Base-by-base conservation (phyloP, 192 early-diverging fungal genomes). In the Coemansia umbellata region DNA sequence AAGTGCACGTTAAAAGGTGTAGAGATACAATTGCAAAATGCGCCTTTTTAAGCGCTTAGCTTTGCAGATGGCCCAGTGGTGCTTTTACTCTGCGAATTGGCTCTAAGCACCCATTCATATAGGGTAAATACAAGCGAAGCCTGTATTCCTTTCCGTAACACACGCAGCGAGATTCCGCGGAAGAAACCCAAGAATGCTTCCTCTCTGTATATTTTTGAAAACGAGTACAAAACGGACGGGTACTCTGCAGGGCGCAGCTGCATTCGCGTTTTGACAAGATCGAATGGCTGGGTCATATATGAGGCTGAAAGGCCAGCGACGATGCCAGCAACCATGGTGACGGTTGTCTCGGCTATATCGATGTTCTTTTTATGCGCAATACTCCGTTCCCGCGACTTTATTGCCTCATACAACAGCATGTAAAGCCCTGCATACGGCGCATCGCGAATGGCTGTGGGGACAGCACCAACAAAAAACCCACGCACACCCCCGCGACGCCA, bases 371-470 rank as follows among this genome's bases (percentile, higher is more conserved):
- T 24, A 30, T 69, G 67, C 5, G 76, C 60, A 18, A 53, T 26
- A 0, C 53, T 31, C 11, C 74, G 66, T 57, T 77, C 78, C 54
- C 50, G 61, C 23, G 41, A 50, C 54, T 95, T 94, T 37, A 74
- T 80, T 11, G 85, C 66, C 49, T 97, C 94, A 66, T 94, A 97
- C 56, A 94, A 82, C 7, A 92, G 73, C 18, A 97, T 78, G 58
- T 94, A 95, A 8, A 93, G 80, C 19, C 94, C 94, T 7, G 94
- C 91, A 66, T 87, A 83, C 35, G 94, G 94, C 8, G 90, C 89
- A 58, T 97, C 94, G 31, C 92, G 75, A 31, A 94, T 83, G 18
- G 84, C 85, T 9, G 94, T 97, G 6, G 90, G 89, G 33, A 90
- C 86, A 30, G 82, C 90, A 22, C 94, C 94, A 39, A 84, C 72